Evolutionary conservation across 2,329 filamentous ascomycete genomes (phyloP).

Genomic region (Fusarium sp.): DNA sequence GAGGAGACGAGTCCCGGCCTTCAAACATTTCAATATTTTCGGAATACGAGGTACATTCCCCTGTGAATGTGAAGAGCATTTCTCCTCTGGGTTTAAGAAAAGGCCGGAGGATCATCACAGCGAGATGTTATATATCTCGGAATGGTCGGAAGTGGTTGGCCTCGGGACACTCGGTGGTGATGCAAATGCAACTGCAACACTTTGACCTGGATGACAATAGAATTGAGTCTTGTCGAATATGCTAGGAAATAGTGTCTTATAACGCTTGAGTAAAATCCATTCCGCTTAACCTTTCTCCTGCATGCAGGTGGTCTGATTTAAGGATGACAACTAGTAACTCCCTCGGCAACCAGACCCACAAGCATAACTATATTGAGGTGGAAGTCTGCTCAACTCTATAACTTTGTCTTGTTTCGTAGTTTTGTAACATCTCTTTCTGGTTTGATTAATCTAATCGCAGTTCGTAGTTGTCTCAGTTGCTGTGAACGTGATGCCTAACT

Average conservation of each 20-base stretch:
- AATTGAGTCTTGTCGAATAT: neutral
- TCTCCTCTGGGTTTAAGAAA: neutral
- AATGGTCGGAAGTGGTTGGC: neutral
- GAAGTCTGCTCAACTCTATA: rapidly evolving
- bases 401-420: neutral
- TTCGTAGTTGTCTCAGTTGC: neutral
- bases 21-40: neutral
- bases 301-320: neutral
- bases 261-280: rapidly evolving
- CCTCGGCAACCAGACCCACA: neutral
- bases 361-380: neutral
- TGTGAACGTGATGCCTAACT: neutral
- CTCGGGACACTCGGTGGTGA: neutral
- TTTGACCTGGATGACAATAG: neutral
- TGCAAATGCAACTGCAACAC: neutral
- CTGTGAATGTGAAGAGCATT: neutral
- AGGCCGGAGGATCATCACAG: neutral
- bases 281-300: neutral
- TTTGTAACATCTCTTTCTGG: rapidly evolving
- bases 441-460: no score
- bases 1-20: neutral
- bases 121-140: neutral
- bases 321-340: neutral
- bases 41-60: neutral
- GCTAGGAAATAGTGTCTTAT: rapidly evolving